These are phyloP conservation scores for Aspergillus cavernicola DNA, from an alignment of 495 filamentous ascomycete genomes.

Conservation along the genomic window DNA sequence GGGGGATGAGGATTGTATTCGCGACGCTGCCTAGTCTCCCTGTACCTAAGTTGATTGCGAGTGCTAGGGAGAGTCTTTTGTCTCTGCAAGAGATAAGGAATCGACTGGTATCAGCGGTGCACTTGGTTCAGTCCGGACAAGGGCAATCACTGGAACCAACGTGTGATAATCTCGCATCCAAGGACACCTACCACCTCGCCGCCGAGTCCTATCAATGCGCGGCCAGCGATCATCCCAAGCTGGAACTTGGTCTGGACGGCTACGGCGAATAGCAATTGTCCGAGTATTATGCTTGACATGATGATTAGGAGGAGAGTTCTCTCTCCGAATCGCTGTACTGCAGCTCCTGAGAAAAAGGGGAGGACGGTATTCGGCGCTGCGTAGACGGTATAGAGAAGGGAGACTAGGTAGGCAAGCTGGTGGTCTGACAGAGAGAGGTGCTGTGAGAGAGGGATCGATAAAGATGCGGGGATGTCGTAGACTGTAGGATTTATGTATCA, in stretches of 20 bases:
- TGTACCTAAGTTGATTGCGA: not conserved
- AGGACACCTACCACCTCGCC: constrained; percentile 4
- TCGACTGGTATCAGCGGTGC: no score
- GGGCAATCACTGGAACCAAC: constrained; percentile 9
- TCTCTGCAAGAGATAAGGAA: not conserved
- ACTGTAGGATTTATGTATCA: no score
- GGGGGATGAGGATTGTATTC: not conserved
- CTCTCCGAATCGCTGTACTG: constrained; percentile 3
- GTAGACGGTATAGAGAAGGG: constrained; percentile 4
- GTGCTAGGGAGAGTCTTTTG: not conserved
- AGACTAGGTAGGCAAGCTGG: constrained; percentile 1
- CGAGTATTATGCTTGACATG: not conserved
- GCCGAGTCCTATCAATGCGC: constrained; percentile 2
- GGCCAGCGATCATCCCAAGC: constrained; percentile 1
- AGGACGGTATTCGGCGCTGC: constrained; percentile 1
- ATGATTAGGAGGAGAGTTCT: not conserved
- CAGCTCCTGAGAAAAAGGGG: constrained; percentile 4
- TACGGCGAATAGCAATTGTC: constrained; percentile 1
- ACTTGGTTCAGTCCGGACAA: not conserved
- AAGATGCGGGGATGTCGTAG: constrained; percentile 3
- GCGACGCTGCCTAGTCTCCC: constrained; percentile 4
- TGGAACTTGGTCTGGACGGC: not conserved
- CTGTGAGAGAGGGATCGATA: not conserved
- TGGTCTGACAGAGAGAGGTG: not conserved
- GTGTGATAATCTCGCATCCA: constrained; percentile 6